Evolutionary conservation across 2,329 filamentous ascomycete genomes (phyloP), one percentile per base, ranked within the genome.

Genomic region (Arthrobotrys megalospora): DNA sequence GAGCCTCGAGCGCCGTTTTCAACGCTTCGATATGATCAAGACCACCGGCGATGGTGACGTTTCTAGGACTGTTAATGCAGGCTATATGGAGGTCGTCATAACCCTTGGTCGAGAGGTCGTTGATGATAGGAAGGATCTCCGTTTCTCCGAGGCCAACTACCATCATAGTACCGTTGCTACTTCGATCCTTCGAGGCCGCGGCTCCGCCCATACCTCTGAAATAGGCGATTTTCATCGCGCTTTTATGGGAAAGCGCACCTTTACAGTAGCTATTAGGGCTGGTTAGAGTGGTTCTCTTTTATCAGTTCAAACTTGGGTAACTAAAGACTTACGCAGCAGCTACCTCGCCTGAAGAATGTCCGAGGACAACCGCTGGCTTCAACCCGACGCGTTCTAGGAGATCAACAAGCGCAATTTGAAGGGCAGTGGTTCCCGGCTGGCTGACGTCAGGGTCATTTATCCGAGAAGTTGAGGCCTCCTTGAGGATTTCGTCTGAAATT

Each of bases 391-490:
- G 70, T 0, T 53, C 41, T 0, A 88, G 82, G 0, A 85, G 80
- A 11, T 86, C 83, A 0, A 86, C 83, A 0, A 88, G 79, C 0
- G 83, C 87, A 89, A 84, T 79, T n/a, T 90, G 88, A 0, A 90
- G 43, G 0, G 88, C 88, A 0, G 88, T 89, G 66, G 86, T 88
- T 0, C 88, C 80, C 0, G 88, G 86, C 79, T 89, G 88, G 0
- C 86, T 85, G 19, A 88, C 78, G 1, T 84, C 83, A 0, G 86
- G 84, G 14, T 84, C 80, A 6, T 84, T 43, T 2, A 73, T 41
- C 7, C 58, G 47, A 19, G 68, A 72, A 55, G 12, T 21, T 11
- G 28, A 1, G 5, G 24, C 41, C 6, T 58, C 48, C 14, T 45
- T 55, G 8, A 12, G 32, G 0, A 73, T 24, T 50, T 73, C 60